These are phyloP conservation scores for Apocynum venetum DNA, from an alignment of 257 asterid genomes.

Conservation along the genomic window DNA sequence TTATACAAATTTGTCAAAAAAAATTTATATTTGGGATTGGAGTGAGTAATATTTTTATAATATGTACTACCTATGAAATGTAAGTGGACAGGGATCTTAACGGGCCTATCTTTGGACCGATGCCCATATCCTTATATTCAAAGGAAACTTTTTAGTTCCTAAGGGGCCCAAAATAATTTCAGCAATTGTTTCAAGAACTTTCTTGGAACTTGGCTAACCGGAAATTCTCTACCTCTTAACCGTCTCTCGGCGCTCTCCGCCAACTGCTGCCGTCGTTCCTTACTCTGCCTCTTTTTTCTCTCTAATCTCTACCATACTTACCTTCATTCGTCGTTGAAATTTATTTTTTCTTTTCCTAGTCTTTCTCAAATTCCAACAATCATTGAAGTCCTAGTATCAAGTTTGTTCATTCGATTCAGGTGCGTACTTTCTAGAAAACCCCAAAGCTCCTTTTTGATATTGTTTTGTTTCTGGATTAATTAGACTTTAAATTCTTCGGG, in stretches of 20 bases:
- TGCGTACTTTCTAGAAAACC: not conserved
- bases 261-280: no score
- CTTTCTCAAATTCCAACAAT: not conserved
- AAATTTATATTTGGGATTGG: no score
- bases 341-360: not conserved
- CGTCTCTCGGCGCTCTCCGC: not conserved
- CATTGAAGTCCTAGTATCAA: not conserved
- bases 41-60: no score
- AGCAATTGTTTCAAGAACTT: not conserved
- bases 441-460: not conserved
- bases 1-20: no score
- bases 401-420: not conserved
- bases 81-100: no score
- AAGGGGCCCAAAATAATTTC: no score
- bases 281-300: not conserved
- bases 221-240: not conserved
- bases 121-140: no score
- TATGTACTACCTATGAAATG: no score
- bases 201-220: not conserved
- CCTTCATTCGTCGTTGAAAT: not conserved
- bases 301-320: not conserved
- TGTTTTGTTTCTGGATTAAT: not conserved
- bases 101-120: no score
- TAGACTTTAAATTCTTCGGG: not conserved
- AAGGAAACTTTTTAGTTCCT: no score